Evolutionary conservation across 345 rosid species (phyloP), one percentile per base, ranked within the genome.

Genomic region (Hevea brasiliensis): DNA sequence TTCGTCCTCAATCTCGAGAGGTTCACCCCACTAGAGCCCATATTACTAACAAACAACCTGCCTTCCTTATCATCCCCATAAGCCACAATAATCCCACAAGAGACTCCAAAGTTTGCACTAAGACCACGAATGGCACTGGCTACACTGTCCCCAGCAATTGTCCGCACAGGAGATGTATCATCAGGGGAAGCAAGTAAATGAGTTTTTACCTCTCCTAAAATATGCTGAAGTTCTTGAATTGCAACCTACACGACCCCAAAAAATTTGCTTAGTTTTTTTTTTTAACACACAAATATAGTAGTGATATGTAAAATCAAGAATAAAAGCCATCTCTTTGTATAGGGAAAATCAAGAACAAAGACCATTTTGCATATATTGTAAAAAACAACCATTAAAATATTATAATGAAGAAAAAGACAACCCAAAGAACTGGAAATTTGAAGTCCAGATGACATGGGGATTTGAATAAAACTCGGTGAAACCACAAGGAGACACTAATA

Each of bases 71-170:
- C 95, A 61, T 90, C 90, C 65, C 97, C 99, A 69, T 65, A 90
- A 61, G 96, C 96, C 48, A 96, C 97, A 17, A 95, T 80, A 20
- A 95, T 84, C 65, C 98, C 97, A 32, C 87, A 83, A 48, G 89
- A 56, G 59, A 95, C 79, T 59, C 98, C 94, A 26, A 95, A 92
- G 4, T 95, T 94, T 29, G 88, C 86, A 76, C 90, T 89, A 50
- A 95, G 90, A 50, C 99, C 99, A 77, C 99, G 81, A 67, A 95
- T 80, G 0, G 99, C 92, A 77, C 92, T 95, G 6, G 99, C 84
- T 14, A 95, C 98, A 74, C 99, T 95, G 37, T 98, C 99, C 10
- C 99, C 99, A 23, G 99, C 97, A 62, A 88, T 89, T 24, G 94
- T 85, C 86, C 75, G 90, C 10, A 89, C 44, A 2, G 82, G 72